Conservation (phyloP, 352 stramenopile species). For the Globisporangium uncinulatum region DNA sequence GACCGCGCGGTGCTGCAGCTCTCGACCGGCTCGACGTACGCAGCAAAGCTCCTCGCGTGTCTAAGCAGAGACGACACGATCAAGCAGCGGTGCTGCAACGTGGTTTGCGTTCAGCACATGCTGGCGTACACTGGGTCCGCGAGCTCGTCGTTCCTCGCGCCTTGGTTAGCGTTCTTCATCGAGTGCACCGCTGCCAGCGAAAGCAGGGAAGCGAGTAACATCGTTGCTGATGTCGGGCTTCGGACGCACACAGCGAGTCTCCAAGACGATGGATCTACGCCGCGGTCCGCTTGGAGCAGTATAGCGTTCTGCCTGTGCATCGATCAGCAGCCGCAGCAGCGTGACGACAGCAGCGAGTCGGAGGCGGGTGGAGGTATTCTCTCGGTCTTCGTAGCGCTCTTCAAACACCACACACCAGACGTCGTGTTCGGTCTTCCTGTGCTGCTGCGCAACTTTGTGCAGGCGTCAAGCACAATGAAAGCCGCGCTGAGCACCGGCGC, state of each 20-base stretch:
- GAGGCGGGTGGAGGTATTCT: constrained; percentile 14
- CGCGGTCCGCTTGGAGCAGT: background rate
- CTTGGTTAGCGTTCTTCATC: constrained; percentile 32
- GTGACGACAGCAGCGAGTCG: background rate
- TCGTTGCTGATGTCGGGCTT: background rate
- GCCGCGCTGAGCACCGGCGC: constrained; percentile 22
- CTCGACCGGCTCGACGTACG: constrained; percentile 27
- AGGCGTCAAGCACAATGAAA: constrained; percentile 22
- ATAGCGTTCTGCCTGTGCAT: constrained; percentile 31
- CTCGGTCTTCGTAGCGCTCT: constrained; percentile 26
- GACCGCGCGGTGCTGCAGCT: constrained; percentile 16
- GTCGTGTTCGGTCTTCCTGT: constrained; percentile 35
- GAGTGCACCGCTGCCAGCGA: constrained; percentile 15
- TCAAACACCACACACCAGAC: constrained; percentile 32
- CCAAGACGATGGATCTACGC: background rate
- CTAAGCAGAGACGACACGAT: constrained; percentile 20
- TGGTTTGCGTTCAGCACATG: constrained; percentile 20
- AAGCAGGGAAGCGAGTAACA: background rate
- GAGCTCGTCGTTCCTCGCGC: constrained; percentile 25
- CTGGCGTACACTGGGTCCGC: constrained; percentile 25
- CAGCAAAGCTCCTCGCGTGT: constrained; percentile 28
- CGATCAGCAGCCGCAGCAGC: constrained; percentile 9
- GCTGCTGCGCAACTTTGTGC: constrained; percentile 35
- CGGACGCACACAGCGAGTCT: background rate
- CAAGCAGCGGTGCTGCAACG: constrained; percentile 20